A percentile compares a stretch with the other conserved stretches of the same genome.
These are phyloP conservation scores for Cyamopsis tetragonoloba DNA, from an alignment of 306 rosid genomes.

Conservation along the genomic window DNA sequence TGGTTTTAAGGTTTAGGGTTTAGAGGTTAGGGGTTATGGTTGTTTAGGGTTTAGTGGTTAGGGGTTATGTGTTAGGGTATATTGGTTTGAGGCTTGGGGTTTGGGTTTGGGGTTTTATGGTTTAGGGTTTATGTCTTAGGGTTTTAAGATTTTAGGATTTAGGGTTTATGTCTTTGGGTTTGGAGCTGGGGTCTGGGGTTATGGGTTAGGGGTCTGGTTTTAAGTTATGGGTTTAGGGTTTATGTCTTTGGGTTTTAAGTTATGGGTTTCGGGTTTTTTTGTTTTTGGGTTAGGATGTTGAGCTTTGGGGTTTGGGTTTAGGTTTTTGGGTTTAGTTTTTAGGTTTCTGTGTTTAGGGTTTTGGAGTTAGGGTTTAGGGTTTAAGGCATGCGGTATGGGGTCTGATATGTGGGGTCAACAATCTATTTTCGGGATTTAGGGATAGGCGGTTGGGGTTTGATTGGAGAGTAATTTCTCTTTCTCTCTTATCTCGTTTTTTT, in stretches of 20 bases:
- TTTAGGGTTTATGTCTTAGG: too few relatives aligned
- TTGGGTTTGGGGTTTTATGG: neutral
- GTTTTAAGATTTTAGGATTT: neutral
- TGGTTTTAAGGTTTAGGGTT: too few relatives aligned
- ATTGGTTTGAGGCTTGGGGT: neutral
- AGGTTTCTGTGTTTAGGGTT: slow-evolving; percentile 21
- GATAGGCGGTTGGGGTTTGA: too few relatives aligned
- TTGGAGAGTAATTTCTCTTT: too few relatives aligned
- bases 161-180: slow-evolving; percentile 4
- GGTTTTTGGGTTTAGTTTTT: slow-evolving; percentile 20
- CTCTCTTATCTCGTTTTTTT: too few relatives aligned
- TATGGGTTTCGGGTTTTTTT: slow-evolving; percentile 17
- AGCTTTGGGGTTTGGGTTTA: slow-evolving; percentile 12
- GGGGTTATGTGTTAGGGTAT: too few relatives aligned
- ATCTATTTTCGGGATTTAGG: too few relatives aligned
- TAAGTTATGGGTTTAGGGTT: slow-evolving; percentile 22
- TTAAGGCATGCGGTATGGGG: slow-evolving; percentile 24
- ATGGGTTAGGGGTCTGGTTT: slow-evolving; percentile 14
- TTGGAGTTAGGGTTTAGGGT: slow-evolving; percentile 21
- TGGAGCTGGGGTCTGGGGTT: slow-evolving; percentile 11
- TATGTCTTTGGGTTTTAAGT: slow-evolving; percentile 11
- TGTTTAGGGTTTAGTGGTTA: too few relatives aligned
- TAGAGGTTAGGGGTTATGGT: too few relatives aligned
- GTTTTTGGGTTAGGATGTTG: slow-evolving; percentile 14
- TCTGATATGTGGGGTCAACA: too few relatives aligned